Percentiles rank a stretch among this genome's conserved stretches.
These are phyloP conservation scores for Candida sp. DNA, from an alignment of 1,139 yeast genomes.

Conservation along the genomic window DNA sequence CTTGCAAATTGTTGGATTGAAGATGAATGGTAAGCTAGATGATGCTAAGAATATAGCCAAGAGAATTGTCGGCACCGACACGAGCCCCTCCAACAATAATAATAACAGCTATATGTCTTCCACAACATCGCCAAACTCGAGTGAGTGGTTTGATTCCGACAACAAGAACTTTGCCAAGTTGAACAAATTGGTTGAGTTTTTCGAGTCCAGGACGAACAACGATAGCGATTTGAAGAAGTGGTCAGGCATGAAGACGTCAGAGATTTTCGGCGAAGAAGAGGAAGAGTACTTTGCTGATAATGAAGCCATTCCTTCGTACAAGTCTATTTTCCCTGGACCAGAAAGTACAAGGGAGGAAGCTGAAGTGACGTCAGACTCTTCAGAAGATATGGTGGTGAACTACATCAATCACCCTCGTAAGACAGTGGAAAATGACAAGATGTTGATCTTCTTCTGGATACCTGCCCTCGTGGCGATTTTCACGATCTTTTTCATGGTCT, in stretches of 20 bases:
- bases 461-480: slow-evolving; percentile 63
- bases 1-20: slow-evolving; percentile 90
- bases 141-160: slow-evolving; percentile 55
- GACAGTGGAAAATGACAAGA: slow-evolving; percentile 79
- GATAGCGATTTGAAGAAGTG: slow-evolving; percentile 22
- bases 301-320: slow-evolving; percentile 4
- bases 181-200: slow-evolving; percentile 39
- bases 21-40: slow-evolving; percentile 93
- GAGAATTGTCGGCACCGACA: slow-evolving; percentile 74
- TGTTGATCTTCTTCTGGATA: slow-evolving; percentile 89
- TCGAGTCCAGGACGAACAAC: slow-evolving; percentile 64
- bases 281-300: slow-evolving; percentile 7
- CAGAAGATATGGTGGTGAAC: slow-evolving; percentile 56
- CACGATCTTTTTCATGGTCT: slow-evolving; percentile 53
- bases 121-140: slow-evolving; percentile 10
- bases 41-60: slow-evolving; percentile 92
- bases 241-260: slow-evolving; percentile 6
- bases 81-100: slow-evolving; percentile 14
- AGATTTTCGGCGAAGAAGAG: slow-evolving; percentile 6
- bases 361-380: slow-evolving; percentile 48
- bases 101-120: slow-evolving; percentile 11
- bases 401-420: slow-evolving; percentile 64
- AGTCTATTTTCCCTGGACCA: slow-evolving; percentile 1
- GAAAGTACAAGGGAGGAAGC: slow-evolving; percentile 10
- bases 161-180: slow-evolving; percentile 54